Conservation (phyloP, 768 basidiomycete species). For the Dioszegia crocea region DNA sequence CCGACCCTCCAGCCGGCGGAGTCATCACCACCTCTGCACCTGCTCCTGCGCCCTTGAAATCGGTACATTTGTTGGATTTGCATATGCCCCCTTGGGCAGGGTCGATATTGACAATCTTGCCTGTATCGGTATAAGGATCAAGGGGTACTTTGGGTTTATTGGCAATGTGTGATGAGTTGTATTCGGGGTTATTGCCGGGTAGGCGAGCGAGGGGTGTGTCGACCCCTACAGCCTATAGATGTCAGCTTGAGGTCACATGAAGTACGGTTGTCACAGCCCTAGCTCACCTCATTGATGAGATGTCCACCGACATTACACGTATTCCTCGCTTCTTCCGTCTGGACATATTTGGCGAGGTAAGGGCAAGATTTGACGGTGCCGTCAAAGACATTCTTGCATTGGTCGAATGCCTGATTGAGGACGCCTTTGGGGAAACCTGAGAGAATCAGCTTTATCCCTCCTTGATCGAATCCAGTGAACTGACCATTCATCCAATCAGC, state of each 20-base stretch:
- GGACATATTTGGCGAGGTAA: constrained; percentile 1
- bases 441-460: background rate
- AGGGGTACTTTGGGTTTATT: constrained; percentile 11
- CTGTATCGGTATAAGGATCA: constrained; percentile 11
- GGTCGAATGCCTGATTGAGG: constrained; percentile 22
- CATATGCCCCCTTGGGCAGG: constrained; percentile 14
- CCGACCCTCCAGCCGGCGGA: too few relatives aligned
- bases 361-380: constrained; percentile 13
- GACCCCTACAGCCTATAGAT: constrained; percentile 7
- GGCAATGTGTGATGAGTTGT: constrained; percentile 24
- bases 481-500: constrained; percentile 32
- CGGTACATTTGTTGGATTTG: background rate
- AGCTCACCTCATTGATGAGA: constrained; percentile 27
- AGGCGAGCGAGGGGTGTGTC: constrained; percentile 2
- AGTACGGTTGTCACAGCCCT: too few relatives aligned
- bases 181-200: constrained; percentile 29
- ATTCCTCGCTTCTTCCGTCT: background rate
- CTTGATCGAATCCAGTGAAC: too few relatives aligned
- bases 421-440: constrained; percentile 26
- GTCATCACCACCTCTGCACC: too few relatives aligned
- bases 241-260: background rate
- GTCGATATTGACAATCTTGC: constrained; percentile 16
- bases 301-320: constrained; percentile 20
- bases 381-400: constrained; percentile 13
- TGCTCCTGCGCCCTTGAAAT: background rate